Base-by-base conservation (phyloP, 345 rosid genomes). In the Acer saccharum region DNA sequence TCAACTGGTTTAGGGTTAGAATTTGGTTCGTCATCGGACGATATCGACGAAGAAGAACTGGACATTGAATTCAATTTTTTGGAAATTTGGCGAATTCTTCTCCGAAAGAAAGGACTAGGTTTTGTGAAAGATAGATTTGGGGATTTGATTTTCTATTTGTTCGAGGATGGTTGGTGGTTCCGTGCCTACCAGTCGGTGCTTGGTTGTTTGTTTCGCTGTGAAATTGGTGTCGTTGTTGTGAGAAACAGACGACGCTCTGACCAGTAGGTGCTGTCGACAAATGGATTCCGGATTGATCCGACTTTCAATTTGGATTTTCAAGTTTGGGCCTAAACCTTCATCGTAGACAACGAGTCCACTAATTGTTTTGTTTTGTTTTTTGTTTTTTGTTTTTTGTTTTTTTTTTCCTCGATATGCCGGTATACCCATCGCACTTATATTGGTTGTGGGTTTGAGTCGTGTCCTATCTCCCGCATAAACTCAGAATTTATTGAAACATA, bases 21-120 rank as follows among this genome's bases (percentile, higher is more conserved):
- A 52, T 72, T 68, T 12, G 69, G 65, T 54, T 76, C 83, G 48
- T 66, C 69, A 20, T 27, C 62, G 69, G 86, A 54, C 69, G 81
- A 69, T 2, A 72, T 27, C 9, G 85, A 75, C 74, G 68, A 65
- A 1, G 72, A 69, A 63, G 65, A 17, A n/a, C 48, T 25, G 68
- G 80, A 71, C 81, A 78, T 76, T 17, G 67, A 23, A 57, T 77
- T 32, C 2, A 54, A 55, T 25, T n/a, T 10, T 32, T 52, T 50
- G 48, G 74, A 76, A 69, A 55, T 65, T 58, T 10, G 57, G 6
- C 5, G 39, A n/a, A 20, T 67, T n/a, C 32, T 18, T 11, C 23
- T 50, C 48, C 12, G 62, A 68, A 68, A 16, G 41, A 8, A 60
- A 10, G 39, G 32, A 10, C 23, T 39, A 39, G 7, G 54, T n/a